Conservation (phyloP, 2,329 filamentous ascomycete species). For the Alternaria brassicae region DNA sequence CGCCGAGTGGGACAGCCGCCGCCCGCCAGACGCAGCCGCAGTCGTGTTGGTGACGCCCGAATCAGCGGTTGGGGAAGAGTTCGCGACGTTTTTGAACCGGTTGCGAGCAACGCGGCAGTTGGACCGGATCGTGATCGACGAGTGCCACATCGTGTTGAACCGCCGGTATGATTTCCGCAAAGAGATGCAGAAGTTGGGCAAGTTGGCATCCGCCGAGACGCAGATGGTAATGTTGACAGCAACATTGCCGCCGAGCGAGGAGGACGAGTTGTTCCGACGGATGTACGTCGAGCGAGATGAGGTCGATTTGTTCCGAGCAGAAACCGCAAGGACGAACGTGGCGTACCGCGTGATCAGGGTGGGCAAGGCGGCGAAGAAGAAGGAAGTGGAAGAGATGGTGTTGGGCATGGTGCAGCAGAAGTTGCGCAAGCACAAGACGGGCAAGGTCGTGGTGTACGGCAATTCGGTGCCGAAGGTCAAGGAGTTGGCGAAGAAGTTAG, state of each 20-base stretch:
- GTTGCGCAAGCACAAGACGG: no score
- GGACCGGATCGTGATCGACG: slow-evolving; percentile 29
- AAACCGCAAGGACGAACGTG: slow-evolving; percentile 15
- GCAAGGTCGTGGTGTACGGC: no score
- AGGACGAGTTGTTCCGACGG: slow-evolving; percentile 18
- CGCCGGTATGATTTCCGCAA: slow-evolving; percentile 16
- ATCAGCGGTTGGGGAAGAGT: slow-evolving; percentile 27
- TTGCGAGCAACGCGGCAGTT: slow-evolving; percentile 20
- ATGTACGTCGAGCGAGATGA: slow-evolving; percentile 18
- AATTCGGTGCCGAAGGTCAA: no score
- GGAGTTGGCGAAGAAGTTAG: no score
- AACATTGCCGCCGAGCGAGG: slow-evolving; percentile 26
- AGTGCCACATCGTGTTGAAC: slow-evolving; percentile 33
- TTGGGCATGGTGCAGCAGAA: no score
- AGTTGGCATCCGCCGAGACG: slow-evolving; percentile 20
- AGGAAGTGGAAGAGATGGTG: no score
- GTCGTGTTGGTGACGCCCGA: slow-evolving; percentile 36
- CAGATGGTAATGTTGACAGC: slow-evolving; percentile 33
- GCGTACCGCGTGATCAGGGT: slow-evolving; percentile 6
- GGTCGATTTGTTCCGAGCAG: background rate
- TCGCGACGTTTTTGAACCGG: slow-evolving; percentile 28
- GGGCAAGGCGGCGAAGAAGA: no score
- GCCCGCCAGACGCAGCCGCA: slow-evolving; percentile 17
- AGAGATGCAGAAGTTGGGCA: slow-evolving; percentile 21
- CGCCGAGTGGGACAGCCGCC: slow-evolving; percentile 25